These are phyloP conservation scores for Lecanosticta acicola DNA, from an alignment of 2,329 filamentous ascomycete species.

Conservation along the genomic window DNA sequence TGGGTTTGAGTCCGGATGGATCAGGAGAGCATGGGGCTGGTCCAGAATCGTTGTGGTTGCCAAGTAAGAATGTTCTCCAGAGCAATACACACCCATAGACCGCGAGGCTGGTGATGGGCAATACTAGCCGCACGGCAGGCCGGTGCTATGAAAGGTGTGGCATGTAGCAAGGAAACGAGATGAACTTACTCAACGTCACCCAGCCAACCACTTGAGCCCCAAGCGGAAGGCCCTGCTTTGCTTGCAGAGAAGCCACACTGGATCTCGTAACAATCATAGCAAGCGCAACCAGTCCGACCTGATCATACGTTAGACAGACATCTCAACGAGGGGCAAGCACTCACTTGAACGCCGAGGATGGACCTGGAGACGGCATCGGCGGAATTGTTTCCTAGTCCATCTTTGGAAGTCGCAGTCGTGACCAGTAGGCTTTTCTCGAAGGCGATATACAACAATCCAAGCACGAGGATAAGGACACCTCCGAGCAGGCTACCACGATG, in stretches of 20 bases:
- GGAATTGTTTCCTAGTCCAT: slow-evolving; percentile 26
- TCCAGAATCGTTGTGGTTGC: neutral
- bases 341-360: slow-evolving; percentile 59
- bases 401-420: slow-evolving; percentile 34
- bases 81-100: too few species aligned
- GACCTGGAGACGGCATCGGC: slow-evolving; percentile 50
- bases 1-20: neutral
- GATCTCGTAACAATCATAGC: slow-evolving; percentile 82
- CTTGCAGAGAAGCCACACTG: slow-evolving; percentile 77
- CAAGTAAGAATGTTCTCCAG: neutral
- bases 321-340: slow-evolving; percentile 3
- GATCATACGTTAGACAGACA: slow-evolving; percentile 10
- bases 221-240: slow-evolving; percentile 74
- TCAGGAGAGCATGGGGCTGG: neutral
- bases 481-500: slow-evolving; percentile 57
- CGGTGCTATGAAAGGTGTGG: neutral
- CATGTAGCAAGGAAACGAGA: neutral
- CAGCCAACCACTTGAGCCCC: slow-evolving; percentile 87
- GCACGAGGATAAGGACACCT: slow-evolving; percentile 67
- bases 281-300: slow-evolving; percentile 71
- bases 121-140: too few species aligned
- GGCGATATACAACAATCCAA: slow-evolving; percentile 71
- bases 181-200: slow-evolving; percentile 60
- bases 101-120: neutral
- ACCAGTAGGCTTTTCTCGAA: slow-evolving; percentile 64